These are phyloP conservation scores for Ogataea trehaloabstinens DNA, from an alignment of 805 yeast species.

Conservation along the genomic window DNA sequence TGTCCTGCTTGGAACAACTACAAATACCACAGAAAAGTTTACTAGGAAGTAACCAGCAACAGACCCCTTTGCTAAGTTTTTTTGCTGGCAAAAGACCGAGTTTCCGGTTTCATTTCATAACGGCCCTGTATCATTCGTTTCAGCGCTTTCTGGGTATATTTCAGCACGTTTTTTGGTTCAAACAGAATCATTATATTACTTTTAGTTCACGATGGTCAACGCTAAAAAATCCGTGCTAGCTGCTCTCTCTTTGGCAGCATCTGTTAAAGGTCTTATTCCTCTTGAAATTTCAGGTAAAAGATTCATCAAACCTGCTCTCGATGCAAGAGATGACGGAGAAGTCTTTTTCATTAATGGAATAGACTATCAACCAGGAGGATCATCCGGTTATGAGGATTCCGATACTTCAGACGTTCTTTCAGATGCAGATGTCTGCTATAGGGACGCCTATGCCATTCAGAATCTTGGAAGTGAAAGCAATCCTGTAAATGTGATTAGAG, in stretches of 20 bases:
- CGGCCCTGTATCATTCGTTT: too few species aligned
- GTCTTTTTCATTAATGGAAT: constrained; percentile 83
- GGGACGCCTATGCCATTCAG: constrained; percentile 79
- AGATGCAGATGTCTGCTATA: constrained; percentile 64
- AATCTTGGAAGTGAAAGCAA: constrained; percentile 52
- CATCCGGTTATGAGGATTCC: constrained; percentile 51
- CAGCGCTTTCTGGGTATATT: too few species aligned
- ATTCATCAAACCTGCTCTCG: constrained; percentile 52
- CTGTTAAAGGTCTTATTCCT: constrained; percentile 51
- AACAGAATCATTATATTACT: too few species aligned
- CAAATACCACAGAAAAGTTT: too few species aligned
- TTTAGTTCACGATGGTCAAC: too few species aligned
- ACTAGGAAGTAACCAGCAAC: too few species aligned
- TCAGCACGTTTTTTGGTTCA: too few species aligned
- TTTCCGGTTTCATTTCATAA: too few species aligned
- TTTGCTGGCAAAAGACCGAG: too few species aligned
- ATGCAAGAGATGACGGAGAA: constrained; percentile 39
- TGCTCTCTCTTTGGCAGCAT: constrained; percentile 9
- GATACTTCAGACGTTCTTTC: constrained; percentile 61
- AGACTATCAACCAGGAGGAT: constrained; percentile 93
- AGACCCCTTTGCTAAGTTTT: too few species aligned
- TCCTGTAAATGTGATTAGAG: constrained; percentile 72
- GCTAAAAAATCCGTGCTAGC: constrained; percentile 8
- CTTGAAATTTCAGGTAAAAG: constrained; percentile 53
- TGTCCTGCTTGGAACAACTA: too few species aligned